A percentile compares a stretch with the other conserved stretches of the same genome.
These are phyloP conservation scores for Artemisia tridentata DNA, from an alignment of 129 eudicot genomes.

Conservation along the genomic window DNA sequence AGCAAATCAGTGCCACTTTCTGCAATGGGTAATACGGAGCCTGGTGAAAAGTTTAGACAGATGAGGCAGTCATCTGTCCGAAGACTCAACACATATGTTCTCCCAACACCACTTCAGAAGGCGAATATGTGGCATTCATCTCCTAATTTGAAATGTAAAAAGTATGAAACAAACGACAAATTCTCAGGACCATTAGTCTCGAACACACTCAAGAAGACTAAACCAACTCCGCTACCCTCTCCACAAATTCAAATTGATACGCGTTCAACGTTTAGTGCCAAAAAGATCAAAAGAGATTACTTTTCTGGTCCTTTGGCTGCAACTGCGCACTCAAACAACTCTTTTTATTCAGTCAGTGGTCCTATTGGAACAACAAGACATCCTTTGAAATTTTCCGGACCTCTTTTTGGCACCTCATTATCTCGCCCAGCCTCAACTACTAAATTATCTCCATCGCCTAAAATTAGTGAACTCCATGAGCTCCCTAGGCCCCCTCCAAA, in stretches of 20 bases:
- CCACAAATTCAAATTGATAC: constrained; percentile 2
- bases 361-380: constrained; percentile 33
- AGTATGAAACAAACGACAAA: constrained; percentile 38
- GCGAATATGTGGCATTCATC: constrained; percentile 52
- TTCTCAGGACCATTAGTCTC: background rate
- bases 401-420: constrained; percentile 2
- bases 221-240: constrained; percentile 39
- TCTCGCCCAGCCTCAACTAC: too few relatives aligned
- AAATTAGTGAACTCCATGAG: constrained; percentile 85
- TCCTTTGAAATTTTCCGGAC: constrained; percentile 26
- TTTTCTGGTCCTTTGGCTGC: constrained; percentile 28
- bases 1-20: constrained; percentile 81
- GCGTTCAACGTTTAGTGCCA: too few relatives aligned
- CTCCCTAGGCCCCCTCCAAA: constrained; percentile 64
- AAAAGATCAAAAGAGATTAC: constrained; percentile 17
- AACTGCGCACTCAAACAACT: too few relatives aligned
- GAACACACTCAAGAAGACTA: constrained; percentile 10
- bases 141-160: constrained; percentile 43
- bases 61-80: constrained; percentile 34
- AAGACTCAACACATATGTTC: constrained; percentile 55
- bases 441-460: constrained; percentile 47
- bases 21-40: constrained; percentile 33
- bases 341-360: too few relatives aligned
- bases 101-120: constrained; percentile 62
- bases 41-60: constrained; percentile 33